phyloP scores from a whole-genome alignment of 495 filamentous ascomycete genomes.

The Tuber melanosporum region DNA sequence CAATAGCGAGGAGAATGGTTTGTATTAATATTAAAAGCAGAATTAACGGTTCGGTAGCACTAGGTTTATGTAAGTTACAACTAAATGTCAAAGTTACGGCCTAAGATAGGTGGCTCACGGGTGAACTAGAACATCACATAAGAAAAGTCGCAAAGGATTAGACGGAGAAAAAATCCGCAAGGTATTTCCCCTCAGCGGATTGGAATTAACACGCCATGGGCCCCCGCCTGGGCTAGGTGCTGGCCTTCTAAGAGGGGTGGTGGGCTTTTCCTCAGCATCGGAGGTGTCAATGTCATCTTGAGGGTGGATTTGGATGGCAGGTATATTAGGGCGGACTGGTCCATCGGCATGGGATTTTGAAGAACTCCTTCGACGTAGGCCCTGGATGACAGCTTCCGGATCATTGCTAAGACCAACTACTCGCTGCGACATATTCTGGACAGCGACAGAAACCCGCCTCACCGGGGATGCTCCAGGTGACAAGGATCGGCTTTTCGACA shows the following conservation, averaged over 20 bases:
- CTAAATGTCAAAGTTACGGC: not conserved
- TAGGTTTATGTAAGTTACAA: constrained; percentile 20
- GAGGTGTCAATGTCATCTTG: constrained; percentile 50
- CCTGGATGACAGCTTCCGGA: constrained; percentile 66
- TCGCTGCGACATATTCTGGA: constrained; percentile 94
- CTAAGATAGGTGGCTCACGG: constrained; percentile 45
- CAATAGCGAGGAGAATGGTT: constrained; percentile 75
- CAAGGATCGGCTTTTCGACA: constrained; percentile 49
- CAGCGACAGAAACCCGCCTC: constrained; percentile 72
- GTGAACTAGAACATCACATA: constrained; percentile 86
- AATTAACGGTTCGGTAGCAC: constrained; percentile 73
- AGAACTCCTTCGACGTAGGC: constrained; percentile 61
- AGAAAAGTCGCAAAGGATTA: constrained; percentile 61
- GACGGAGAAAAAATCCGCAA: constrained; percentile 76
- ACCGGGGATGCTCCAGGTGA: constrained; percentile 60
- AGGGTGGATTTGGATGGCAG: constrained; percentile 52
- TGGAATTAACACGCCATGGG: constrained; percentile 52
- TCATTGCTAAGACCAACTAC: constrained; percentile 93
- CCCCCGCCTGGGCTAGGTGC: constrained; percentile 33
- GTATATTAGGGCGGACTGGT: constrained; percentile 48
- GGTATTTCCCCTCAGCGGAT: constrained; percentile 82
- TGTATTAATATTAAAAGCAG: constrained; percentile 82
- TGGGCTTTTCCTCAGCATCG: constrained; percentile 49
- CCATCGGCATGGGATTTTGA: constrained; percentile 41
- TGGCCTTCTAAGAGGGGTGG: constrained; percentile 42